These are phyloP conservation scores for Rhododendron williamsianum DNA, from an alignment of 148 eudicot genomes.

Conservation along the genomic window DNA sequence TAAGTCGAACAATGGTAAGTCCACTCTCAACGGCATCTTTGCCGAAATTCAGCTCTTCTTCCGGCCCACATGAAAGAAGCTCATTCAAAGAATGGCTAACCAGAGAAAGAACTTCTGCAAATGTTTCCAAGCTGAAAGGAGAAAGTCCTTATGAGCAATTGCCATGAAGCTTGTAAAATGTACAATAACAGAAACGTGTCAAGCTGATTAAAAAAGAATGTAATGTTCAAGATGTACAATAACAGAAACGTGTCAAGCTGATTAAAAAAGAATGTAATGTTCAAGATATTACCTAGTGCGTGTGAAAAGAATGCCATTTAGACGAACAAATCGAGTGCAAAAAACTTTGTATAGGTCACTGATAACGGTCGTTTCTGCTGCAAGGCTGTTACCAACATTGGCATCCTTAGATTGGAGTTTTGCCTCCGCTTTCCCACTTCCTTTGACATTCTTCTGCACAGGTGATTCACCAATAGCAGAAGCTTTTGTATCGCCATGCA, in stretches of 20 bases:
- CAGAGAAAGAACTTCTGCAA: slow-evolving; percentile 35
- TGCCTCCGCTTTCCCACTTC: slow-evolving; percentile 13
- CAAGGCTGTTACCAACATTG: neutral
- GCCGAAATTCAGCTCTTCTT: slow-evolving; percentile 40
- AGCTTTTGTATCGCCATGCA: slow-evolving; percentile 29
- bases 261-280: neutral
- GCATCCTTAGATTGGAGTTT: slow-evolving; percentile 5
- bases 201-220: neutral
- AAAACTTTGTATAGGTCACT: slow-evolving; percentile 35
- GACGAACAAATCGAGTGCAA: slow-evolving; percentile 42
- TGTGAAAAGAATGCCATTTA: slow-evolving; percentile 50
- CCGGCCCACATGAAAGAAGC: slow-evolving; percentile 51
- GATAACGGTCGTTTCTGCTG: slow-evolving; percentile 17
- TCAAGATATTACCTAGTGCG: slow-evolving; percentile 40
- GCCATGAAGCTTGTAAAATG: neutral
- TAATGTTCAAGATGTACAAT: neutral
- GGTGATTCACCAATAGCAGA: slow-evolving; percentile 13
- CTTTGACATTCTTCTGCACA: slow-evolving; percentile 13
- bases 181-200: neutral
- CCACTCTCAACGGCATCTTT: slow-evolving; percentile 36
- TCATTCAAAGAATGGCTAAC: slow-evolving; percentile 33
- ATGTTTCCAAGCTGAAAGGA: slow-evolving; percentile 44
- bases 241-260: neutral
- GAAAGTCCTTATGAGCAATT: slow-evolving; percentile 8
- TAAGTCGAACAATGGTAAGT: slow-evolving; percentile 37